Base-by-base conservation (phyloP, 345 rosid genomes). In the Syzygium jambos region DNA sequence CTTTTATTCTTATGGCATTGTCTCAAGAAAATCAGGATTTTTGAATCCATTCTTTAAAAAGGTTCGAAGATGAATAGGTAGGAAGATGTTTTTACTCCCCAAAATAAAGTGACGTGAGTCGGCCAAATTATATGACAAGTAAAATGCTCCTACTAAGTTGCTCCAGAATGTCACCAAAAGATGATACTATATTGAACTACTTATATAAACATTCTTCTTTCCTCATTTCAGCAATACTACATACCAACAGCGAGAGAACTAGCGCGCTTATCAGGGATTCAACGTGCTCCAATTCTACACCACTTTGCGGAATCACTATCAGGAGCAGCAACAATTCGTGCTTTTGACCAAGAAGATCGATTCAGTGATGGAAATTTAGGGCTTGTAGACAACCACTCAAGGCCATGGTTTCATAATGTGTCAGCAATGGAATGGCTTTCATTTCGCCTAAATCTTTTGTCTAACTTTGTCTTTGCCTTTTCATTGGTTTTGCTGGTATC, bases 361-460 rank as follows among this genome's bases (percentile, higher is more conserved):
- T 97, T 97, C 91, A 89, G 88, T 59, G 82, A 86, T 88, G 90
- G 93, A 86, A 97, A 97, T 88, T 96, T 96, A 30, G 85, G 52
- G 78, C 98, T 96, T 52, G 90, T 96, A 85, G 96, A 97, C 90
- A 91, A 88, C 89, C 96, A 94, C 90, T 95, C 99, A 30, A 95
- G 97, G 90, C 98, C 99, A 86, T 97, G 98, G 99, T 97, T 97
- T 91, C 98, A 97, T 89, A 93, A 93, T 88, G 88, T 91, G 83
- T 89, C 98, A 25, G 98, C 99, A 53, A 96, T 97, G 98, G 99
- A 97, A 88, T 97, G 99, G 99, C 96, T 97, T 87, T 96, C 97
- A 86, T 96, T 95, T 93, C 93, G 99, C 88, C 91, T 97, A 89
- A 96, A 96, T 91, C 13, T 97, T 59, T 92, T 97, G 61, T 97